Base-by-base conservation (phyloP, 345 rosid species). In the Psidium friedrichsthalianum region DNA sequence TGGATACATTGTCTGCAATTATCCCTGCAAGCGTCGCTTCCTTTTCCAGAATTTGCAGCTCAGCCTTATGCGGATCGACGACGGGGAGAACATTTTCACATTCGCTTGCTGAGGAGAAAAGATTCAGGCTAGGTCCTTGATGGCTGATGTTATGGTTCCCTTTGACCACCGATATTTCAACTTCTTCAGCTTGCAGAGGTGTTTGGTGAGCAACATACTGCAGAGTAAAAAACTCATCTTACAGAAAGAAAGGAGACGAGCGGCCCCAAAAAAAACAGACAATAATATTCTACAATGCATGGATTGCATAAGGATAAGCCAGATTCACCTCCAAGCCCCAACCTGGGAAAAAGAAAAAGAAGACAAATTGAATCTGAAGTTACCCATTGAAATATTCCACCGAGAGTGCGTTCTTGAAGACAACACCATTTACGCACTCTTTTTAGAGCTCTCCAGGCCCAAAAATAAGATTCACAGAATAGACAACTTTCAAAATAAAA, bases 191-290 rank as follows among this genome's bases (percentile, higher is more conserved):
- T 87, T 88, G 94, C 90, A 93, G 88, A 82, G 92, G 82, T 69
- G 92, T 93, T 86, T 94, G 92, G 84, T 87, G 89, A 85, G 98
- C 98, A 87, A 97, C 91, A 86, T 92, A 94, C 98, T 97, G 88
- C n/a, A n/a, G 36, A 64, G 82, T 44, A 88, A 74, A 86, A 52
- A 69, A 55, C 51, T 86, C 82, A 82, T 82, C 84, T 18, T 32
- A 14, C 57, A 52, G 15, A 82, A 82, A 82, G 47, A 40, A 82
- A 82, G 51, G 16, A 29, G 49, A n/a, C 18, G 0, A 52, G 47
- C 14, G 7, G 42, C 84, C 84, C 13, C 13, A 51, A 29, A 82
- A 82, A 29, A 82, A 25, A 25, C 5, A 22, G 59, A 53, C 47
- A 2, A 69, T 25, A 20, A 36, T 11, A 69, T 69, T 69, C 47